These are phyloP conservation scores for Phytophthora syringae DNA, from an alignment of 352 stramenopile species.

Conservation along the genomic window DNA sequence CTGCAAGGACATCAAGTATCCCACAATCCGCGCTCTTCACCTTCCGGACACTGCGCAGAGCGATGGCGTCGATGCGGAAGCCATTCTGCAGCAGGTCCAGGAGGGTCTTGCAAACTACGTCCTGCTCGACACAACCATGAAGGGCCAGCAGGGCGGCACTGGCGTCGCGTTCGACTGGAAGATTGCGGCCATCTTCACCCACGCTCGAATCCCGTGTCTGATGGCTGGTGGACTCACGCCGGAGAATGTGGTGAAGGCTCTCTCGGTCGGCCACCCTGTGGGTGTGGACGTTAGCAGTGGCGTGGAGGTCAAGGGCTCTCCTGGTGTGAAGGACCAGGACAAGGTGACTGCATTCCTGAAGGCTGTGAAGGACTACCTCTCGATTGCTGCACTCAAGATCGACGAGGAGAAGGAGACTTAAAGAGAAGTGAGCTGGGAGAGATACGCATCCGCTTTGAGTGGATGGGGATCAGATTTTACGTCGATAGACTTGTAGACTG, in stretches of 20 bases:
- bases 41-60: conserved; percentile 87
- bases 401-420: conserved; percentile 61
- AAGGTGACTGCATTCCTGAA: conserved; percentile 74
- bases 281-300: conserved; percentile 97
- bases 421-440: conserved; percentile 5
- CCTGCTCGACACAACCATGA: conserved; percentile 97
- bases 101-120: conserved; percentile 85
- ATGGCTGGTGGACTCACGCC: conserved; percentile 96
- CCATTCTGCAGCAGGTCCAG: conserved; percentile 71
- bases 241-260: conserved; percentile 93
- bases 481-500: conserved; percentile 30
- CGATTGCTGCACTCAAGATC: conserved; percentile 65
- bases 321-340: conserved; percentile 69
- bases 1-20: conserved; percentile 83
- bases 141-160: conserved; percentile 92
- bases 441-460: conserved; percentile 1
- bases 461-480: conserved; percentile 5
- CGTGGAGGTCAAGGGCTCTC: conserved; percentile 88
- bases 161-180: conserved; percentile 97
- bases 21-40: conserved; percentile 94
- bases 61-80: conserved; percentile 79
- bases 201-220: conserved; percentile 93
- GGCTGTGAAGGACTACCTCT: conserved; percentile 64
- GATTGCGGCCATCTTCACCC: conserved; percentile 92
- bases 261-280: conserved; percentile 82